Evolutionary conservation across 2,329 filamentous ascomycete genomes (phyloP), one percentile per base, ranked within the genome.

Genomic region (Alternaria ethzedia): DNA sequence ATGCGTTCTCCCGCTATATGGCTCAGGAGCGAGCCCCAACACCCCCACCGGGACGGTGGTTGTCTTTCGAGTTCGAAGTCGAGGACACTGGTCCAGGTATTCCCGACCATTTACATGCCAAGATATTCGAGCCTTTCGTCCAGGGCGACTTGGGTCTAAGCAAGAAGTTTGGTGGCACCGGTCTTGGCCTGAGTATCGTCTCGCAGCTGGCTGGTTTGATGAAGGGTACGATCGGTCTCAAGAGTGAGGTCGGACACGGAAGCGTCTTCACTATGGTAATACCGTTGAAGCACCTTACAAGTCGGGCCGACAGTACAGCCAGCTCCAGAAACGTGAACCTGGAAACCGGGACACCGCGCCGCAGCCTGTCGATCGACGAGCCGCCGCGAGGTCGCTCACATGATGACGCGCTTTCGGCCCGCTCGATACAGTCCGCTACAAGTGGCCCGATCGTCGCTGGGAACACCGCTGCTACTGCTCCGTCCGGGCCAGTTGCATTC

Each of bases 41-140:
- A 6, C 80, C 80, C 12, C 81, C 91, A 11, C 90, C 90, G 3
- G 87, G 90, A 12, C 89, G 86, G 75, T 86, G 87, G n/a, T 87
- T 92, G 57, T 76, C 89, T 10, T 97, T 97, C 70, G 91, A 96
- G 74, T 97, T 97, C 64, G 91, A 96, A 75, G 93, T 97, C 1
- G 86, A 93, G 75, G 94, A 97, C 70, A 95, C 90, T 0, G 94
- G 94, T 0, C 94, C 93, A 0, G 94, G 94, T 26, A 97, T 97
- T 59, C 88, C 93, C 0, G 87, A 89, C 7, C 83, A 90, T 67
- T 87, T 96, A 78, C 93, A 94, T 70, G 85, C 92, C 60, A 90
- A 90, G 69, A 93, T 97, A 10, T 97, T 97, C 76, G 94, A 97
- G 78, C 94, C 94, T 0, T 97, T 97, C 75, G 92, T 97, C 0